These are phyloP conservation scores for Auricularia heimuer DNA, from an alignment of 768 basidiomycete genomes.

Conservation along the genomic window DNA sequence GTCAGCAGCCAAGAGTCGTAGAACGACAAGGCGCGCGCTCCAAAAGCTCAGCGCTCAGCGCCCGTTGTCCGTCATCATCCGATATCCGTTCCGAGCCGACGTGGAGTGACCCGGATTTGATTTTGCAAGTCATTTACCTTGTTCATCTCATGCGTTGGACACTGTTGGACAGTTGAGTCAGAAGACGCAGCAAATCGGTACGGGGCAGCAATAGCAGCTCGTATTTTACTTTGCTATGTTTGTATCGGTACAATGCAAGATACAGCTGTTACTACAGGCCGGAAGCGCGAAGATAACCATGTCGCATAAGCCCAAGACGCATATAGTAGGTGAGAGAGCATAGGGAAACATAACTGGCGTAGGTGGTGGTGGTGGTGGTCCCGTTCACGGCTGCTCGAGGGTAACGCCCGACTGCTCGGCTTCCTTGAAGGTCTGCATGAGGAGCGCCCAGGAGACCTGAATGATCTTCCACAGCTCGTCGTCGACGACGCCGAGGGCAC, in stretches of 20 bases:
- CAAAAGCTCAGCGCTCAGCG: too few relatives aligned
- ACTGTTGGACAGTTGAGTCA: too few relatives aligned
- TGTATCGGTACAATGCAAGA: neutral
- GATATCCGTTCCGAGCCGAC: neutral
- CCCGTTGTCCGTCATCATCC: too few relatives aligned
- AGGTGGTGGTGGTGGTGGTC: neutral
- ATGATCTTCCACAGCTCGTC: slow-evolving; percentile 56
- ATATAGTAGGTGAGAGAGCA: neutral
- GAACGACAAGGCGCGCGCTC: too few relatives aligned
- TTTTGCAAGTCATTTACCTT: too few relatives aligned
- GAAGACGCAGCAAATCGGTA: too few relatives aligned
- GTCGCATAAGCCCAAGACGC: neutral
- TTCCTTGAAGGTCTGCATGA: slow-evolving; percentile 46
- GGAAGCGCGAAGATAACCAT: neutral
- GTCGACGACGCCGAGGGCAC: slow-evolving; percentile 59
- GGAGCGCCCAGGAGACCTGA: slow-evolving; percentile 56
- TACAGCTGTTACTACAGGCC: neutral
- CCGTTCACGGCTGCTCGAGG: neutral
- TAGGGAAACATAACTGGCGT: neutral
- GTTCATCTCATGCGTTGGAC: too few relatives aligned
- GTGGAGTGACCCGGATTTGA: neutral
- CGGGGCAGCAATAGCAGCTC: too few relatives aligned
- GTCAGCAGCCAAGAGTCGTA: too few relatives aligned
- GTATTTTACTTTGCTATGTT: too few relatives aligned
- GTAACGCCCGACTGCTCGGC: neutral